Conservation (phyloP, 495 filamentous ascomycete genomes). For the Penicillium samsonianum region DNA sequence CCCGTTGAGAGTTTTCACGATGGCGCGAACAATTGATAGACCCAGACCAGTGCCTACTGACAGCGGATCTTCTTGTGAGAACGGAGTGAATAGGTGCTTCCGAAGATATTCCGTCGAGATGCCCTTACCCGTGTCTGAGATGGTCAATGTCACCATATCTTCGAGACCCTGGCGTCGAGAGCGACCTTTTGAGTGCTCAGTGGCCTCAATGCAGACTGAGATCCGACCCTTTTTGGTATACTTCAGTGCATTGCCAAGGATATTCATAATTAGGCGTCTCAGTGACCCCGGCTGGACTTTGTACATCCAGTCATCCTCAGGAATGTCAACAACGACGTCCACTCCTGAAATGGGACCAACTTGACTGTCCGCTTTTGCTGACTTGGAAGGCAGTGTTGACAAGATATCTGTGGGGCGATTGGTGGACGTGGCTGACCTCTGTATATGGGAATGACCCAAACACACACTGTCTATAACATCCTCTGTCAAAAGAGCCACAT, state of each 20-base stretch:
- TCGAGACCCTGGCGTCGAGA: constrained; percentile 22
- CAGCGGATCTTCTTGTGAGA: constrained; percentile 43
- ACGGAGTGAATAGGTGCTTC: constrained; percentile 45
- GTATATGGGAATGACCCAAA: constrained; percentile 12
- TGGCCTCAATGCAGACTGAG: constrained; percentile 52
- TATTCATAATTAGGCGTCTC: constrained; percentile 68
- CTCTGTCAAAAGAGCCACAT: constrained; percentile 16
- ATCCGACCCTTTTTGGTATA: constrained; percentile 64
- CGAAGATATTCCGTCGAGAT: constrained; percentile 47
- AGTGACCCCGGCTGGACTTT: constrained; percentile 62
- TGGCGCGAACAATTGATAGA: constrained; percentile 52
- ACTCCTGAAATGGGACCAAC: constrained; percentile 45
- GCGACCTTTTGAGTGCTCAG: constrained; percentile 27
- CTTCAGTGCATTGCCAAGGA: constrained; percentile 73
- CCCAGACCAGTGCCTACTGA: constrained; percentile 51
- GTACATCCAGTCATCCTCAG: constrained; percentile 54
- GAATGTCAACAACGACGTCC: constrained; percentile 53
- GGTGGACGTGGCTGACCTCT: background rate
- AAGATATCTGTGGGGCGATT: background rate
- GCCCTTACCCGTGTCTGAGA: constrained; percentile 49
- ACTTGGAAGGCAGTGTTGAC: background rate
- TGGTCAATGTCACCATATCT: constrained; percentile 39
- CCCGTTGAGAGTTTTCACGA: constrained; percentile 50
- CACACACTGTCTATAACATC: constrained; percentile 22
- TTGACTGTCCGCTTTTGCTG: constrained; percentile 8